These are phyloP conservation scores for Nakazawaea wyomingensis DNA, from an alignment of 805 yeast species.

Conservation along the genomic window DNA sequence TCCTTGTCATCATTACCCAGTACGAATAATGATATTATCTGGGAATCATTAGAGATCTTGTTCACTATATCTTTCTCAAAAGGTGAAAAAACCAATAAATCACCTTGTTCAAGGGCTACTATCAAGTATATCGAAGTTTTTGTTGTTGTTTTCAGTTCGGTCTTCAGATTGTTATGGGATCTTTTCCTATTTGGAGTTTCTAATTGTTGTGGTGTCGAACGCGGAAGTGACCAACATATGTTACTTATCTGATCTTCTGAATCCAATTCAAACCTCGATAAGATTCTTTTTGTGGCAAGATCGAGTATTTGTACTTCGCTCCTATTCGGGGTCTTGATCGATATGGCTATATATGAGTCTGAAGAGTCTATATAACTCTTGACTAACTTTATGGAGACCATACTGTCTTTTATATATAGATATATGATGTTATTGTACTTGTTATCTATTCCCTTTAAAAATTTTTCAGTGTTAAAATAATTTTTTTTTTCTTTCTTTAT, in stretches of 20 bases:
- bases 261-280: constrained; percentile 34
- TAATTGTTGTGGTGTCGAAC: background rate
- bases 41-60: constrained; percentile 29
- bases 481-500: background rate
- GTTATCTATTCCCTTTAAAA: background rate
- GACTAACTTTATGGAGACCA: constrained; percentile 7
- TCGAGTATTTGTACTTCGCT: constrained; percentile 41
- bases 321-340: constrained; percentile 38
- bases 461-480: constrained; percentile 2
- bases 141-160: background rate
- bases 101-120: constrained; percentile 31
- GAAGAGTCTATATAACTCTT: constrained; percentile 23
- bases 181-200: too few relatives aligned
- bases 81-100: constrained; percentile 40
- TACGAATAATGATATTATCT: constrained; percentile 23
- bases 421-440: too few relatives aligned
- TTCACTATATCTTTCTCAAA: constrained; percentile 30
- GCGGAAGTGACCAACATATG: constrained; percentile 31
- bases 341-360: constrained; percentile 31
- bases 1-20: background rate
- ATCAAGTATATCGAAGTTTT: constrained; percentile 20
- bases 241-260: constrained; percentile 31
- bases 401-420: constrained; percentile 21
- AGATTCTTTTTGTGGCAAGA: constrained; percentile 19
- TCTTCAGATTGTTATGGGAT: too few relatives aligned